Evolutionary conservation across 2,329 filamentous ascomycete species (phyloP).

Genomic region (Apiospora aurea): DNA sequence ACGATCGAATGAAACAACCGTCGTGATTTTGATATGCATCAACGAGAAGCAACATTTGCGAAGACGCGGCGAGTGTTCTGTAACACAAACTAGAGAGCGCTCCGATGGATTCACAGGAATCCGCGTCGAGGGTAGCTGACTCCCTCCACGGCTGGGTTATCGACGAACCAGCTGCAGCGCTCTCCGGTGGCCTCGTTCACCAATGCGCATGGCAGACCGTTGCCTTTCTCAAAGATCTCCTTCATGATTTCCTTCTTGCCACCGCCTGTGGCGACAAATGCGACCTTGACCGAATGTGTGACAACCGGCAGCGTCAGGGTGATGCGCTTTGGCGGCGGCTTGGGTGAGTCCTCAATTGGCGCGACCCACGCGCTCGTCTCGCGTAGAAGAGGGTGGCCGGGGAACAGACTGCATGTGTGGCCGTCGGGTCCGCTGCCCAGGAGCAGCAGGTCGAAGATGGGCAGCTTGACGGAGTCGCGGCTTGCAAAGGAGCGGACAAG

Average conservation of each 20-base stretch:
- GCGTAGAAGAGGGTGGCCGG: conserved; percentile 83
- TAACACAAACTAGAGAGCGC: conserved; percentile 4
- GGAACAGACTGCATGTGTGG: conserved; percentile 97
- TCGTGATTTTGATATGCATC: conserved; percentile 1
- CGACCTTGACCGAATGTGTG: conserved; percentile 83
- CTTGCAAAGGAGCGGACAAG: conserved; percentile 87
- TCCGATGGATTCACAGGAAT: conserved; percentile 53
- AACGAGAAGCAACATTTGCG: conserved; percentile 2
- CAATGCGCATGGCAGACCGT: conserved; percentile 82
- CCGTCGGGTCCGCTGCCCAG: conserved; percentile 95
- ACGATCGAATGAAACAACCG: neutral
- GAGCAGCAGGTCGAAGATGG: conserved; percentile 92
- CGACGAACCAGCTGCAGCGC: conserved; percentile 94
- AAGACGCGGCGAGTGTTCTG: neutral
- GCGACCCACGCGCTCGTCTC: conserved; percentile 93
- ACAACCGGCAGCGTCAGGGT: conserved; percentile 93
- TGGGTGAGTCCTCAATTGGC: conserved; percentile 90
- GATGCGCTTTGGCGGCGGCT: conserved; percentile 89
- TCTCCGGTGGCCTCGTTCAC: conserved; percentile 87
- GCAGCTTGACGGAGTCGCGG: conserved; percentile 91
- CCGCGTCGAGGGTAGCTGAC: conserved; percentile 82
- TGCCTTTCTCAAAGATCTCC: conserved; percentile 87
- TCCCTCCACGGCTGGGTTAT: conserved; percentile 83
- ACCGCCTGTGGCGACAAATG: conserved; percentile 88
- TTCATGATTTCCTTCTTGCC: conserved; percentile 93